These are phyloP conservation scores for Avena insularis DNA, from an alignment of 176 grass and related monocot genomes.

Conservation along the genomic window DNA sequence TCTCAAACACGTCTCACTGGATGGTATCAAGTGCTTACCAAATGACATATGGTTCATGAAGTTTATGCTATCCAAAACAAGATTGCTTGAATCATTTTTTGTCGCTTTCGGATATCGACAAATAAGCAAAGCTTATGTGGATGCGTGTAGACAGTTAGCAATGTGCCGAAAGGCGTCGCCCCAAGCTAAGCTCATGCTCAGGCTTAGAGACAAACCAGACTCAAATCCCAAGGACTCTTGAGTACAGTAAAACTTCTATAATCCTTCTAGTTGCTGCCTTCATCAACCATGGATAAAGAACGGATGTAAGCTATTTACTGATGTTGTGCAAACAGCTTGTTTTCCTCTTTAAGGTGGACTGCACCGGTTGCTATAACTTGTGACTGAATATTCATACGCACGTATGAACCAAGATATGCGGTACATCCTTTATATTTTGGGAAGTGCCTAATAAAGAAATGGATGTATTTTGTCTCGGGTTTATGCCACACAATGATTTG, in stretches of 20 bases:
- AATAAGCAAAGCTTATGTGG: not conserved
- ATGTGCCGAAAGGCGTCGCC: not conserved
- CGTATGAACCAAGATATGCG: not conserved
- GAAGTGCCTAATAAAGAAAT: not conserved
- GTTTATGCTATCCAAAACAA: constrained; percentile 9
- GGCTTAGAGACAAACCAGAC: no score
- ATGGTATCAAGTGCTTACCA: not conserved
- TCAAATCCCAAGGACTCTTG: no score
- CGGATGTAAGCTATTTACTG: not conserved
- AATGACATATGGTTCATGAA: constrained; percentile 20
- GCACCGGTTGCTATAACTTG: no score
- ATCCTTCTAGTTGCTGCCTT: not conserved
- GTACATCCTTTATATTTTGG: not conserved
- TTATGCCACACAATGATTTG: not conserved
- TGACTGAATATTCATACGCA: not conserved
- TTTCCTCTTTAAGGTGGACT: not conserved
- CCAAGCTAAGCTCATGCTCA: not conserved
- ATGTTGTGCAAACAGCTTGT: not conserved
- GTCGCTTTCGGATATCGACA: not conserved
- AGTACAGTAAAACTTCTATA: not conserved
- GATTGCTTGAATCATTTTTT: not conserved
- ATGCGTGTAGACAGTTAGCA: not conserved
- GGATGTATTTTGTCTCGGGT: not conserved
- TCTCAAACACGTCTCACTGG: not conserved
- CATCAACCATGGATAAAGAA: not conserved